Evolutionary conservation across 306 rosid species (phyloP).

Genomic region (Acacia acuminata): DNA sequence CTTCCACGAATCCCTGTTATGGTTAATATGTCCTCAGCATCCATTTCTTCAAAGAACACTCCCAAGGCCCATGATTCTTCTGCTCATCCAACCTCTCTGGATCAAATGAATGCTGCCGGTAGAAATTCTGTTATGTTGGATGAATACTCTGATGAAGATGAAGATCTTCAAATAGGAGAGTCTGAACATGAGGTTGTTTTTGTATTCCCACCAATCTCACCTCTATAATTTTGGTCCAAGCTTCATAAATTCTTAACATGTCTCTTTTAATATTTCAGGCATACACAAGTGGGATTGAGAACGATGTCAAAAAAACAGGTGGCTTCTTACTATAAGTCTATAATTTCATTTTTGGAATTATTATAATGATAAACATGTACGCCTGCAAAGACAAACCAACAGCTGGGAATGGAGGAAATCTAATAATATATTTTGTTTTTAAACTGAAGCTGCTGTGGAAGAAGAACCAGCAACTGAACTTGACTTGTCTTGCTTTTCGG

Average conservation of each 20-base stretch:
- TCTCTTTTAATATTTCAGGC: slow-evolving; percentile 50
- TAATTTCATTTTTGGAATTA: slow-evolving; percentile 1
- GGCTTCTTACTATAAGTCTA: slow-evolving; percentile 24
- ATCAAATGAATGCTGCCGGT: slow-evolving; percentile 64
- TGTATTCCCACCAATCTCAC: slow-evolving; percentile 15
- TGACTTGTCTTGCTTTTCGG: slow-evolving; percentile 89
- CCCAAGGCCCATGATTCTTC: slow-evolving; percentile 63
- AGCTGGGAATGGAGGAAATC: slow-evolving; percentile 21
- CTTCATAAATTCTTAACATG: slow-evolving; percentile 24
- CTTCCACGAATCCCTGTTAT: slow-evolving; percentile 94
- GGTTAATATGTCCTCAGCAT: slow-evolving; percentile 96
- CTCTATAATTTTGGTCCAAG: slow-evolving; percentile 6
- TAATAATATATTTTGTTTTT: slow-evolving; percentile 36
- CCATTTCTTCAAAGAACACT: slow-evolving; percentile 71
- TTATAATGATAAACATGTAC: background rate
- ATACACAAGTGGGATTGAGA: slow-evolving; percentile 56
- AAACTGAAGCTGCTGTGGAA: slow-evolving; percentile 62
- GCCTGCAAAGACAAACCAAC: slow-evolving; percentile 6
- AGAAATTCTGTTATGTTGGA: slow-evolving; percentile 86
- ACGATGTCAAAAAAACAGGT: slow-evolving; percentile 70
- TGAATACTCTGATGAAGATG: slow-evolving; percentile 96
- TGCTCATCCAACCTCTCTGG: slow-evolving; percentile 50
- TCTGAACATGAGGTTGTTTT: slow-evolving; percentile 77
- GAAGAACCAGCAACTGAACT: slow-evolving; percentile 78
- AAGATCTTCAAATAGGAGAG: slow-evolving; percentile 89